Percentiles rank a stretch among this genome's conserved stretches.
These are phyloP conservation scores for Erigeron philadelphicus DNA, from an alignment of 140 eudicot species.

Conservation along the genomic window DNA sequence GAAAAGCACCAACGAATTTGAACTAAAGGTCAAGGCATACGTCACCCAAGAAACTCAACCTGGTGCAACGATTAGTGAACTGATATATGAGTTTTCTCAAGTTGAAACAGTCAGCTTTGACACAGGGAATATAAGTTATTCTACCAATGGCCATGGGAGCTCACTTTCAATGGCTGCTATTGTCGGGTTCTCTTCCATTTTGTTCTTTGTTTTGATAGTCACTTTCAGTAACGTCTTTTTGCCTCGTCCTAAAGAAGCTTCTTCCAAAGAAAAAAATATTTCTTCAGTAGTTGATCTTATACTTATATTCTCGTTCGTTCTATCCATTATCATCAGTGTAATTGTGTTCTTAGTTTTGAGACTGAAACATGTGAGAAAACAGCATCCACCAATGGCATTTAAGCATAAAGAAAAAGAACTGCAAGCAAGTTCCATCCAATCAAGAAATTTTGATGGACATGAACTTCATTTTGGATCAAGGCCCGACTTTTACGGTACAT, in stretches of 20 bases:
- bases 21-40: slow-evolving; percentile 46
- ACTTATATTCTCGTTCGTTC: slow-evolving; percentile 46
- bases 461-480: slow-evolving; percentile 73
- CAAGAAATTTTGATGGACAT: slow-evolving; percentile 43
- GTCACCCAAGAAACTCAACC: slow-evolving; percentile 71
- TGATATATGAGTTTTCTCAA: slow-evolving; percentile 49
- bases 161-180: slow-evolving; percentile 42
- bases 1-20: slow-evolving; percentile 26
- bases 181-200: slow-evolving; percentile 36
- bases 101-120: slow-evolving; percentile 36
- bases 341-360: slow-evolving; percentile 37
- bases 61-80: slow-evolving; percentile 41
- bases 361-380: slow-evolving; percentile 38
- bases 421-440: slow-evolving; percentile 33
- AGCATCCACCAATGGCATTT: slow-evolving; percentile 18
- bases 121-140: slow-evolving; percentile 29
- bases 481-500: slow-evolving; percentile 64
- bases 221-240: slow-evolving; percentile 44
- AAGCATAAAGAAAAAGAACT: slow-evolving; percentile 31
- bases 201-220: slow-evolving; percentile 42
- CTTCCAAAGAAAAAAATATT: slow-evolving; percentile 40
- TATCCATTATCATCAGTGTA: slow-evolving; percentile 40
- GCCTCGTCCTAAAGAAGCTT: slow-evolving; percentile 35
- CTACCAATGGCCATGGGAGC: slow-evolving; percentile 48
- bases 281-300: slow-evolving; percentile 53